These are phyloP conservation scores for Citrullus mucosospermus DNA, from an alignment of 306 rosid species.

Conservation along the genomic window DNA sequence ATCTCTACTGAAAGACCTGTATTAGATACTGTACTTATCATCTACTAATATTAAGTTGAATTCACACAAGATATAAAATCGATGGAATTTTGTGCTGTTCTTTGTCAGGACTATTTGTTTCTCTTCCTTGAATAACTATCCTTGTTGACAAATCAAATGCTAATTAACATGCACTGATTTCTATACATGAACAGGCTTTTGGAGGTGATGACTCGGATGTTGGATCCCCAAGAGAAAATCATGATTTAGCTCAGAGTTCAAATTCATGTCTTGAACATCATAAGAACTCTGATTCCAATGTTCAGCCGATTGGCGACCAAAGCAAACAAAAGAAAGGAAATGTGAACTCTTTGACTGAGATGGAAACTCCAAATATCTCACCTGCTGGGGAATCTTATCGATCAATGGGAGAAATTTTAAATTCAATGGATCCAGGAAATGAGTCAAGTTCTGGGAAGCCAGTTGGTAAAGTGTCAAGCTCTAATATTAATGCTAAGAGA, in stretches of 20 bases:
- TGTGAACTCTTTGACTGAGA: slow-evolving; percentile 37
- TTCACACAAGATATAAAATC: not conserved
- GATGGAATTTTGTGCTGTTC: not conserved
- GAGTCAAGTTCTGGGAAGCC: slow-evolving; percentile 60
- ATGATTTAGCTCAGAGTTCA: slow-evolving; percentile 38
- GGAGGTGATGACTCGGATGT: slow-evolving; percentile 73
- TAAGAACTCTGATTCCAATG: slow-evolving; percentile 27
- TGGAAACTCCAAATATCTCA: slow-evolving; percentile 41
- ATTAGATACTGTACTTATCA: not conserved
- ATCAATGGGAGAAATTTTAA: slow-evolving; percentile 86
- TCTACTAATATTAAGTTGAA: not conserved
- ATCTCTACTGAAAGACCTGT: not conserved
- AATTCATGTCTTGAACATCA: slow-evolving; percentile 30
- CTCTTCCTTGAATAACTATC: not conserved
- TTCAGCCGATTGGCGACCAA: slow-evolving; percentile 40
- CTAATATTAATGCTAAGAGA: slow-evolving; percentile 49
- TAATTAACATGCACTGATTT: slow-evolving; percentile 5
- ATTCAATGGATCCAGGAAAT: slow-evolving; percentile 65
- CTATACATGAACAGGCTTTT: slow-evolving; percentile 39
- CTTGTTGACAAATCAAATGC: not conserved
- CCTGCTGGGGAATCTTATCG: slow-evolving; percentile 55
- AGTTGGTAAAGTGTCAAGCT: slow-evolving; percentile 43
- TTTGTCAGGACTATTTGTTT: not conserved
- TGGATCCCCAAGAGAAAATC: slow-evolving; percentile 69
- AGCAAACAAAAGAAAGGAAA: slow-evolving; percentile 39